These are phyloP conservation scores for Hanseniaspora uvarum DNA, from an alignment of 1,139 yeast species.

Conservation along the genomic window DNA sequence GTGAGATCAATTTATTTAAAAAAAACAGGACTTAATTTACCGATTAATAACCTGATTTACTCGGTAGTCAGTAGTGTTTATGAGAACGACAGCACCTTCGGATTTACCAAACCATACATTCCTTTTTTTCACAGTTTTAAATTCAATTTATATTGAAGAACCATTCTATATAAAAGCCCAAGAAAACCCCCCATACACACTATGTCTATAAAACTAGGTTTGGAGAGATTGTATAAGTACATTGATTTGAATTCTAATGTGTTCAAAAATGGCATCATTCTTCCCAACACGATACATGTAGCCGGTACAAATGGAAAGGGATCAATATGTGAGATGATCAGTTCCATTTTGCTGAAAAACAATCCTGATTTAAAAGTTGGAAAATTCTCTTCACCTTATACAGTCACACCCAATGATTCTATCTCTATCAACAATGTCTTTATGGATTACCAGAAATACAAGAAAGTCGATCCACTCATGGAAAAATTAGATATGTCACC, in stretches of 20 bases:
- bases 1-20: no score
- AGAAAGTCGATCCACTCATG: conserved; percentile 32
- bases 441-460: conserved; percentile 42
- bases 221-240: conserved; percentile 41
- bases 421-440: conserved; percentile 54
- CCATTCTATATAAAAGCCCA: background rate
- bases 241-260: background rate
- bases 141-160: background rate
- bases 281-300: conserved; percentile 56
- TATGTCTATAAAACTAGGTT: conserved; percentile 53
- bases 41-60: no score
- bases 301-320: conserved; percentile 97
- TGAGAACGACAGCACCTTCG: no score
- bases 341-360: conserved; percentile 43
- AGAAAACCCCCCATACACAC: background rate
- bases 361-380: conserved; percentile 39
- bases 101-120: no score
- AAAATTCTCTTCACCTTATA: conserved; percentile 79
- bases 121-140: background rate
- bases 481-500: conserved; percentile 41
- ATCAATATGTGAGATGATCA: conserved; percentile 68
- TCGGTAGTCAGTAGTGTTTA: no score
- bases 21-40: no score
- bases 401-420: conserved; percentile 62
- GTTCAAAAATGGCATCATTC: background rate